phyloP scores from a whole-genome alignment of 2,329 filamentous ascomycete genomes.

The Penicillium sp. region DNA sequence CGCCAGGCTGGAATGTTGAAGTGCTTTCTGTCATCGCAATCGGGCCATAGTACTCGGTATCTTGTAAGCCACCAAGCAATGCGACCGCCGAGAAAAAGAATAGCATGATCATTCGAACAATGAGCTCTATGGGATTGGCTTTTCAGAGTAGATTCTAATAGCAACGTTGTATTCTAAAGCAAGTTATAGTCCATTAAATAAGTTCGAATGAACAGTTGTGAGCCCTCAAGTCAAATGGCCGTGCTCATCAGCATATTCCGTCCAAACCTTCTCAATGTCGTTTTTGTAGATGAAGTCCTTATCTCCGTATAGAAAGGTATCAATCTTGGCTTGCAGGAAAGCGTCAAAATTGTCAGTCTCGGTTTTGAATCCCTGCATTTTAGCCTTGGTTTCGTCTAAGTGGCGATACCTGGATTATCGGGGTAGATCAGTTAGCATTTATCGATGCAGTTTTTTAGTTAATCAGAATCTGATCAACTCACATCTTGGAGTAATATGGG shows the following conservation, averaged over 20 bases:
- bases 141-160: too few species aligned
- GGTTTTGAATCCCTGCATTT: conserved; percentile 19
- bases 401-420: conserved; percentile 13
- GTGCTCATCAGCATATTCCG: conserved; percentile 14
- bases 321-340: conserved; percentile 31
- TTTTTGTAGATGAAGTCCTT: conserved; percentile 48
- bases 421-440: not conserved
- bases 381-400: conserved; percentile 12
- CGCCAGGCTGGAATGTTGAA: not conserved
- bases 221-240: too few species aligned
- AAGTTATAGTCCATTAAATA: too few species aligned
- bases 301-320: conserved; percentile 33
- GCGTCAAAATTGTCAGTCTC: conserved; percentile 29
- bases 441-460: not conserved
- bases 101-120: too few species aligned
- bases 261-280: conserved; percentile 43
- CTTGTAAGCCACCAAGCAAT: too few species aligned
- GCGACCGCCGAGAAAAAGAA: too few species aligned
- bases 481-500: conserved; percentile 47
- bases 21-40: too few species aligned
- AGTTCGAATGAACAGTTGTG: too few species aligned
- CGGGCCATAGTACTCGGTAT: too few species aligned
- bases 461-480: conserved; percentile 5
- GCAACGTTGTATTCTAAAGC: too few species aligned
- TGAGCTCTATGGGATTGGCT: too few species aligned